Conservation (phyloP, 2,329 filamentous ascomycete genomes). For the Penicillium hordei region DNA sequence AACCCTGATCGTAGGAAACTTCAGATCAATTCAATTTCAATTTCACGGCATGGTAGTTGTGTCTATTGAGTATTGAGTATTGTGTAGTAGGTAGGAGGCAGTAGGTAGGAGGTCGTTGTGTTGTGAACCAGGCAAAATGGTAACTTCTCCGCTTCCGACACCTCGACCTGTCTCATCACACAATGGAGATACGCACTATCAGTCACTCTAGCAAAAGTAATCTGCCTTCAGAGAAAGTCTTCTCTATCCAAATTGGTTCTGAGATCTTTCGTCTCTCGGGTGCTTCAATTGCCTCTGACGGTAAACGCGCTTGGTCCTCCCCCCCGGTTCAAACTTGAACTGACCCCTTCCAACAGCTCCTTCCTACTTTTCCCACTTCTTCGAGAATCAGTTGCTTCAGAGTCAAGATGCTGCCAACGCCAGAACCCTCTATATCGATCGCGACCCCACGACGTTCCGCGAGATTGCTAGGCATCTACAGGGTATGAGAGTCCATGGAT, state of each 20-base stretch:
- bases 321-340: slow-evolving; percentile 33
- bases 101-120: neutral
- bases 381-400: slow-evolving; percentile 73
- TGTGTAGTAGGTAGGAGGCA: no score
- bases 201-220: slow-evolving; percentile 12
- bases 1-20: neutral
- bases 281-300: slow-evolving; percentile 70
- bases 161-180: neutral
- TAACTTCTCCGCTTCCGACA: neutral
- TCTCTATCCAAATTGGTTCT: slow-evolving; percentile 69
- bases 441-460: slow-evolving; percentile 82
- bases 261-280: slow-evolving; percentile 68
- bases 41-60: no score
- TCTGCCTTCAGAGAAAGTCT: slow-evolving; percentile 61
- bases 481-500: slow-evolving; percentile 43
- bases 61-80: no score
- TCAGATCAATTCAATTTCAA: neutral
- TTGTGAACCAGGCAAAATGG: neutral
- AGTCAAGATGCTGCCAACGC: slow-evolving; percentile 58
- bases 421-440: slow-evolving; percentile 89
- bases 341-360: slow-evolving; percentile 67
- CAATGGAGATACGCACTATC: slow-evolving; percentile 1
- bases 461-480: slow-evolving; percentile 90
- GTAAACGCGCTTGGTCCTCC: slow-evolving; percentile 47
- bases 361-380: slow-evolving; percentile 95